These are phyloP conservation scores for Agaricales sp. DNA, from an alignment of 1,284 basidiomycete genomes.

Conservation along the genomic window DNA sequence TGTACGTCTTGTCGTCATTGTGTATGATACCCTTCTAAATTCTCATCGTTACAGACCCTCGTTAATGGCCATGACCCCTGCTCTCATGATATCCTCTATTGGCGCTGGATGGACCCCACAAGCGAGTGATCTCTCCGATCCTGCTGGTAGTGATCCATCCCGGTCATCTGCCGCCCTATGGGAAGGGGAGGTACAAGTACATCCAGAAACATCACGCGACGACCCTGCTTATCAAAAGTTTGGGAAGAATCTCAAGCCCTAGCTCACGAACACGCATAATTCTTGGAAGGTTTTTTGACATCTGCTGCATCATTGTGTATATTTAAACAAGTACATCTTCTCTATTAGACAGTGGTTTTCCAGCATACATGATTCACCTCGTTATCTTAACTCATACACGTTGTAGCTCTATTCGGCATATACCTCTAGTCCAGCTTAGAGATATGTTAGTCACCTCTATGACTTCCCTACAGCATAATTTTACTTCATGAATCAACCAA, in stretches of 20 bases:
- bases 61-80: conserved; percentile 83
- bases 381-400: no score
- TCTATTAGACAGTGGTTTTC: no score
- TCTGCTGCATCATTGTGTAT: no score
- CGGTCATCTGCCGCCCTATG: conserved; percentile 69
- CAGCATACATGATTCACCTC: no score
- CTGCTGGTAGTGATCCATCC: conserved; percentile 68
- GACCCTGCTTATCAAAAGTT: conserved; percentile 34
- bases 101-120: conserved; percentile 67
- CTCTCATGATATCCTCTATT: conserved; percentile 76
- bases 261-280: no score
- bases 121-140: conserved; percentile 57
- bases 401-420: no score
- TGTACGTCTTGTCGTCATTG: conserved; percentile 19
- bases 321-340: no score
- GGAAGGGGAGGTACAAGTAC: conserved; percentile 78
- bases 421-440: no score
- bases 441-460: no score
- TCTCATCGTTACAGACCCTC: conserved; percentile 33
- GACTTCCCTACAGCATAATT: no score
- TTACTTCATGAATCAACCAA: no score
- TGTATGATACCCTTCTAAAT: conserved; percentile 13
- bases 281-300: no score
- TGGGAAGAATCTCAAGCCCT: conserved; percentile 15
- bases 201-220: conserved; percentile 66